Conservation (phyloP, 257 asterid species). For the Capsicum chinense region DNA sequence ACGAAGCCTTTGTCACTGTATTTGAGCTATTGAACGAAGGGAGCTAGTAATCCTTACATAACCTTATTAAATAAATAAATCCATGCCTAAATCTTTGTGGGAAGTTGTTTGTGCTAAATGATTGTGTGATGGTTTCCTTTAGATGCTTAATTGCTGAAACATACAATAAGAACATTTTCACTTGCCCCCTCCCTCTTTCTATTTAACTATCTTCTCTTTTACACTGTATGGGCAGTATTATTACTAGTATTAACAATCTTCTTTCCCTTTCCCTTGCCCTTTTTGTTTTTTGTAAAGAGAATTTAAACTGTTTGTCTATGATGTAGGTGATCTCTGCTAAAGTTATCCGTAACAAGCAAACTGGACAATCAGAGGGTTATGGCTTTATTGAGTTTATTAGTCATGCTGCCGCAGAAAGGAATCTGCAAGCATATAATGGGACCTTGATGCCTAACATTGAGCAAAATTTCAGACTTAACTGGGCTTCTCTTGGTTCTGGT, state of each 20-base stretch:
- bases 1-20: neutral
- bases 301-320: neutral
- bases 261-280: neutral
- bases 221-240: neutral
- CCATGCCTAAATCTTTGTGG: neutral
- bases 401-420: conserved; percentile 65
- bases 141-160: neutral
- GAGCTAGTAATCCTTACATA: neutral
- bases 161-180: neutral
- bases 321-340: conserved; percentile 63
- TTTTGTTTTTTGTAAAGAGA: neutral
- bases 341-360: conserved; percentile 73
- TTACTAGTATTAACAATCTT: neutral
- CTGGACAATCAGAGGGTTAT: conserved; percentile 78
- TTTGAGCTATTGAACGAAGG: neutral
- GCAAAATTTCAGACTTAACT: conserved; percentile 66
- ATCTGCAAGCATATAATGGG: conserved; percentile 68
- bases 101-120: neutral
- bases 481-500: conserved; percentile 85
- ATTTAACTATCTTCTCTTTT: neutral
- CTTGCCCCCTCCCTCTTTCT: no score
- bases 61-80: neutral
- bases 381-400: conserved; percentile 78
- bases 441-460: conserved; percentile 68
- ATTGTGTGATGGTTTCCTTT: neutral